Evolutionary conservation across 2,329 filamentous ascomycete species (phyloP).

Genomic region (Apiospora malaysiana): DNA sequence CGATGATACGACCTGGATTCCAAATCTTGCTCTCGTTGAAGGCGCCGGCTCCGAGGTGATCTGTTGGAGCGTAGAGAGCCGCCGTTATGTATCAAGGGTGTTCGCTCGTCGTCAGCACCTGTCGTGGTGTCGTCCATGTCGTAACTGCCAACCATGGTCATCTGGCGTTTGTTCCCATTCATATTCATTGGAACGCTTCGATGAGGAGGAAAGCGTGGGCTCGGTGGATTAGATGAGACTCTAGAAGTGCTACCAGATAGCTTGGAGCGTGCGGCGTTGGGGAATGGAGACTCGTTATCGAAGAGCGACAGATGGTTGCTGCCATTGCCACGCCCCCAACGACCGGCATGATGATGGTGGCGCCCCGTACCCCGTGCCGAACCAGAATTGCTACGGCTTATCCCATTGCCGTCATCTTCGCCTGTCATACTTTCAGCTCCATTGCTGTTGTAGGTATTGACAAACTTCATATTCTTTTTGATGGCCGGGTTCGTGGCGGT

Average conservation of each 20-base stretch:
- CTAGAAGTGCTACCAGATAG: conserved; percentile 61
- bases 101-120: conserved; percentile 85
- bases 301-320: conserved; percentile 75
- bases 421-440: conserved; percentile 59
- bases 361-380: conserved; percentile 70
- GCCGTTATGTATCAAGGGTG: conserved; percentile 65
- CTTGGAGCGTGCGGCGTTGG: conserved; percentile 68
- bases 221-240: conserved; percentile 72
- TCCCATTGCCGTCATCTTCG: conserved; percentile 71
- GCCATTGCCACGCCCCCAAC: conserved; percentile 73
- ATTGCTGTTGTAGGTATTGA: conserved; percentile 75
- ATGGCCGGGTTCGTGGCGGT: conserved; percentile 55
- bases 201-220: conserved; percentile 60
- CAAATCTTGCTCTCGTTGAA: conserved; percentile 52
- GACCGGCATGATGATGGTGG: conserved; percentile 77
- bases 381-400: conserved; percentile 64
- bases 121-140: conserved; percentile 81
- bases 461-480: conserved; percentile 97
- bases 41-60: conserved; percentile 59
- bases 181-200: conserved; percentile 35
- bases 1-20: conserved; percentile 72
- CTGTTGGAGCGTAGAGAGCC: conserved; percentile 53
- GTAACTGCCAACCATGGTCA: conserved; percentile 67
- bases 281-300: conserved; percentile 80
- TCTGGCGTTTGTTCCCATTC: conserved; percentile 54